These are phyloP conservation scores for Saccharomyces hybrid DNA, from an alignment of 1,139 yeast species.

Conservation along the genomic window DNA sequence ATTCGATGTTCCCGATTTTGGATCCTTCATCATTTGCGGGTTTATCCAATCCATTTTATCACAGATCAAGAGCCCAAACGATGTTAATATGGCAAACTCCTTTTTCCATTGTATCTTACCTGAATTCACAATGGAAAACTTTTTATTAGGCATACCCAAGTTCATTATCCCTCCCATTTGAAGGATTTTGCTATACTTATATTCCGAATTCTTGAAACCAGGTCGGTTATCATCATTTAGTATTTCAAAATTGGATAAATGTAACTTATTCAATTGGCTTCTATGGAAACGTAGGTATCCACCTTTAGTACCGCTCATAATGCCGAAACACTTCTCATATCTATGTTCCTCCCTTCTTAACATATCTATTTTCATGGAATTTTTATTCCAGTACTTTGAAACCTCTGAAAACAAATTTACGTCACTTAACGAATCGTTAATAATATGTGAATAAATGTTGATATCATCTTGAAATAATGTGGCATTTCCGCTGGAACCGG, in stretches of 20 bases:
- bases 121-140: conserved; percentile 26
- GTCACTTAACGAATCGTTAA: conserved; percentile 17
- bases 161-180: conserved; percentile 27
- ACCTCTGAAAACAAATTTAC: conserved; percentile 17
- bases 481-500: conserved; percentile 14
- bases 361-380: not conserved
- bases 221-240: conserved; percentile 9
- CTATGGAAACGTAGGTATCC: conserved; percentile 25
- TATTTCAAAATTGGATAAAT: conserved; percentile 16
- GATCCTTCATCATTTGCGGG: conserved; percentile 22
- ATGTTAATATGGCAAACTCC: conserved; percentile 38
- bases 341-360: conserved; percentile 7
- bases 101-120: conserved; percentile 35
- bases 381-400: conserved; percentile 14
- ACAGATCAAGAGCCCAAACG: conserved; percentile 40
- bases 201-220: conserved; percentile 10
- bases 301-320: conserved; percentile 27
- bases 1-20: conserved; percentile 21
- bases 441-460: conserved; percentile 24
- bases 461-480: conserved; percentile 23
- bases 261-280: conserved; percentile 13
- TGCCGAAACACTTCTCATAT: conserved; percentile 20
- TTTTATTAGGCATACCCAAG: conserved; percentile 14
- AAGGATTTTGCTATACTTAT: conserved; percentile 23
- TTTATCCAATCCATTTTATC: conserved; percentile 31